These are phyloP conservation scores for Xylariaceae sp. DNA, from an alignment of 2,329 filamentous ascomycete genomes.

Conservation along the genomic window DNA sequence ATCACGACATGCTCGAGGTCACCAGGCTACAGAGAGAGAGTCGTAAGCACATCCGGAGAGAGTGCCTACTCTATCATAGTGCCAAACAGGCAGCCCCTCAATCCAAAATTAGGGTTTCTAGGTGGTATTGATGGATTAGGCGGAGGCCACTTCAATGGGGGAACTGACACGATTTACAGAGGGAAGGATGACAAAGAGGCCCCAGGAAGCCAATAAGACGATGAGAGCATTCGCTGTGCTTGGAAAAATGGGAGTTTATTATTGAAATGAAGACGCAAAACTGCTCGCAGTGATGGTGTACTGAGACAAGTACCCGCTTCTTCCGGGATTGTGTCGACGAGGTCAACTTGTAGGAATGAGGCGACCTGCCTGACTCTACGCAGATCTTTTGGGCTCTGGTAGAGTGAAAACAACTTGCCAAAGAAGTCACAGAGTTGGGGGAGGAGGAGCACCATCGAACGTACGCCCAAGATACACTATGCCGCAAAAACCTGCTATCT, in stretches of 20 bases:
- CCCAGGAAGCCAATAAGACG: not conserved
- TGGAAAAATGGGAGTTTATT: not conserved
- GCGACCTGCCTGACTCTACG: not conserved
- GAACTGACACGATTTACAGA: not conserved
- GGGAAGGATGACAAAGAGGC: not conserved
- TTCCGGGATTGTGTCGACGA: not conserved
- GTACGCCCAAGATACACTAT: too few relatives aligned
- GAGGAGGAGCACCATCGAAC: not conserved
- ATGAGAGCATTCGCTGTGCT: not conserved
- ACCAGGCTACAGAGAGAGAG: conserved; percentile 1
- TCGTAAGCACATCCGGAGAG: conserved; percentile 1
- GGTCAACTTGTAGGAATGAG: not conserved
- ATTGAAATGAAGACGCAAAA: not conserved
- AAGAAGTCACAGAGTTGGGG: not conserved
- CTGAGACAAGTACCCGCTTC: not conserved
- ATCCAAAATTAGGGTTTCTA: not conserved
- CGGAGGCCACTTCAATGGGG: not conserved
- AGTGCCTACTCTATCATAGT: not conserved
- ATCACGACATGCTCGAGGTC: conserved; percentile 1
- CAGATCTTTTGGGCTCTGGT: not conserved
- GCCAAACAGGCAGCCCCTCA: conserved; percentile 1
- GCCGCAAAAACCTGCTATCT: too few relatives aligned
- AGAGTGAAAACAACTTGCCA: not conserved
- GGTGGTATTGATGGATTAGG: not conserved
- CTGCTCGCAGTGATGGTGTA: not conserved